Evolutionary conservation across 2,329 filamentous ascomycete genomes (phyloP), one percentile per base, ranked within the genome.

Genomic region (Bertia moriformis): DNA sequence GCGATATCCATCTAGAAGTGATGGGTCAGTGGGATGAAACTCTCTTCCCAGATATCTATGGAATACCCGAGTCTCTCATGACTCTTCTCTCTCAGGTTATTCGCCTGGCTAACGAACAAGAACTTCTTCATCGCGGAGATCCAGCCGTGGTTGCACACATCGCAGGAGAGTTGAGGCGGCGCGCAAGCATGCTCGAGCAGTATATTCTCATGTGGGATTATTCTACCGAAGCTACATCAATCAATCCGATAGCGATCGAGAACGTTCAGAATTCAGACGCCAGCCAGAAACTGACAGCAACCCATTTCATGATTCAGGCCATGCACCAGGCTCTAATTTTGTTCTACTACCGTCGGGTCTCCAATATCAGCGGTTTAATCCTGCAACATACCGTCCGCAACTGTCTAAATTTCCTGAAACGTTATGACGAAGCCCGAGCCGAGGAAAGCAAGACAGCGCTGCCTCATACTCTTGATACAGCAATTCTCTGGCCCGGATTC

Each of bases 281-380:
- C 17, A 7, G 12, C n/a, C 7, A 7, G 32, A 14, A 36, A 15
- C 7, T 15, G 7, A 36, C 10, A 14, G 44, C 52, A 3, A 49
- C 51, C 38, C 43, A 45, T 5, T 45, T 55, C 37, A 59, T 64
- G 50, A 43, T 62, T 4, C 51, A 53, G 14, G 60, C 60, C 0
- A 44, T 65, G 42, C 58, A 58, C 35, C 49, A 53, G 7, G 59
- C 58, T 0, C 44, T 63, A 4, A 50, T 63, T 4, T 59, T 64
- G 1, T 57, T 60, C 32, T 63, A 63, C 45, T 63, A 63, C 42
- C 50, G 59, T 2, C 51, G 60, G 4, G 53, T 63, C 14, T 52
- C 55, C 14, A 51, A 60, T 4, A 55, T 57, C 2, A 56, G 63
- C 37, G 52, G 58, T 0, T 51, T 51, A 19, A 56, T 60, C 2